phyloP scores from a whole-genome alignment of 2,329 filamentous ascomycete species.

The Ceratocystis harringtonii region DNA sequence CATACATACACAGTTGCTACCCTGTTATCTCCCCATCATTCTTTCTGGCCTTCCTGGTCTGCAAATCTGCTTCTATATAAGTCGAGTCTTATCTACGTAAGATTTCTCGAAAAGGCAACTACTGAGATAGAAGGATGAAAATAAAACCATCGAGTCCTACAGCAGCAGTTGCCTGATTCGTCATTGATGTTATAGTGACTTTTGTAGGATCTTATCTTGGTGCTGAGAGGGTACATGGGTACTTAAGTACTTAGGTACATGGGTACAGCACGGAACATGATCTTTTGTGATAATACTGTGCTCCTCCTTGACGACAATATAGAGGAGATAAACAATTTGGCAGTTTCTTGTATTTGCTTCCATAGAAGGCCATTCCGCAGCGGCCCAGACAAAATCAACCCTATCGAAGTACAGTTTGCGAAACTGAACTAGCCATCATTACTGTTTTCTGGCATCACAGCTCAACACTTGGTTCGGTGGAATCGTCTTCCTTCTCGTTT shows the following conservation, averaged over 20 bases:
- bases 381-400: slow-evolving; percentile 3
- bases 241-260: neutral
- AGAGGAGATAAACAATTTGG: neutral
- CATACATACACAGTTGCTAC: neutral
- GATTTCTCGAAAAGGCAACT: neutral
- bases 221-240: neutral
- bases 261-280: no score
- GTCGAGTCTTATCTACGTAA: neutral
- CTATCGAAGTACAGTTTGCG: neutral
- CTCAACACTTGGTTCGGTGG: no score
- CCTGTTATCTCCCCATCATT: neutral
- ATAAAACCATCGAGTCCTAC: neutral
- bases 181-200: neutral
- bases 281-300: no score
- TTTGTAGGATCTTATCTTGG: neutral
- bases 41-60: neutral
- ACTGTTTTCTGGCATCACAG: neutral
- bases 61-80: neutral
- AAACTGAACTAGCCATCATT: neutral
- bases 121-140: neutral
- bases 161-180: neutral
- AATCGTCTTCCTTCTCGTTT: no score
- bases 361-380: neutral
- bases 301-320: neutral
- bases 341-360: no score